Percentiles rank a stretch among this genome's conserved stretches.
Evolutionary conservation across 75 land plant species (phyloP).

Genomic region (Cupressus sempervirens): DNA sequence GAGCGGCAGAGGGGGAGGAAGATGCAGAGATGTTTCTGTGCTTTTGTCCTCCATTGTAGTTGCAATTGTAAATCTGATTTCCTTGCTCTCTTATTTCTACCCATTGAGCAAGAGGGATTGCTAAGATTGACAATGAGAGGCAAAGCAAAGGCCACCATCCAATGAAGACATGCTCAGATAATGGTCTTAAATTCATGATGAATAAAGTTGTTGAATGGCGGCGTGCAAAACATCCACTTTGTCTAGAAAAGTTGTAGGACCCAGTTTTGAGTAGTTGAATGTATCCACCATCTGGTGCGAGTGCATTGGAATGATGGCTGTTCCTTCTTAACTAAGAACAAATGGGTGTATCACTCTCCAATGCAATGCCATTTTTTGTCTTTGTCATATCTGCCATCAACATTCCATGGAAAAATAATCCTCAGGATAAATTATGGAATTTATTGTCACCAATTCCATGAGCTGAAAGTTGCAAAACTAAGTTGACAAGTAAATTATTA

Average conservation of each 20-base stretch:
- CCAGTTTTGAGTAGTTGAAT: neutral
- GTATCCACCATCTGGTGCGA: no score
- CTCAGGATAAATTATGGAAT: no score
- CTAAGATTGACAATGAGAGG: neutral
- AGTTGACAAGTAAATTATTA: no score
- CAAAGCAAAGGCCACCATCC: neutral
- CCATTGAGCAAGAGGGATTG: neutral
- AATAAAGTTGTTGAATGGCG: neutral
- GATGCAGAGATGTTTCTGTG: neutral
- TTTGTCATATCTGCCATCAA: no score
- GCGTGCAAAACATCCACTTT: neutral
- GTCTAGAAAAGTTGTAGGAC: neutral
- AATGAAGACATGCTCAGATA: no score
- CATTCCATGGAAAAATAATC: no score
- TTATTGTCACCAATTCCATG: no score
- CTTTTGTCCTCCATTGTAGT: neutral
- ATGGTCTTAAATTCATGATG: neutral
- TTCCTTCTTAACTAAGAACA: no score
- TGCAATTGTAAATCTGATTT: neutral
- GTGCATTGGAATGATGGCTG: no score
- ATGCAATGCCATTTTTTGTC: no score
- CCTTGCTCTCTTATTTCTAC: neutral
- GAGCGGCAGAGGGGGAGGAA: neutral
- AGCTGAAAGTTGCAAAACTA: no score
- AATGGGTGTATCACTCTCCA: no score